These are phyloP conservation scores for Chlorella sorokiniana DNA, from an alignment of 139 green algal genomes.

Conservation along the genomic window DNA sequence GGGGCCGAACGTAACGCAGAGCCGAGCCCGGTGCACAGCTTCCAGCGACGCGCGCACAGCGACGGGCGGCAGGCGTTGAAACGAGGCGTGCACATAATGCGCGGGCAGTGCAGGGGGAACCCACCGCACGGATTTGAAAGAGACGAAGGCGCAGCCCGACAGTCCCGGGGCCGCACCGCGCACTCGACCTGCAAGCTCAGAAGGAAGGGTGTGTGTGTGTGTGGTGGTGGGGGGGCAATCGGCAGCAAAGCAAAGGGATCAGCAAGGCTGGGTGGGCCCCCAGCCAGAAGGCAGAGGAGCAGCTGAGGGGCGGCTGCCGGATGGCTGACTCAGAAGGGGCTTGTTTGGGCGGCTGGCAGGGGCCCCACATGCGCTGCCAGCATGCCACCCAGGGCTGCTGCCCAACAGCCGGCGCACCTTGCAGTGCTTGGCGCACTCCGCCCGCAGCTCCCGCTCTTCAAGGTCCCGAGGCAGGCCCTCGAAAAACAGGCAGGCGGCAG, in stretches of 20 bases:
- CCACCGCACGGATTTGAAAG: slow-evolving; percentile 41
- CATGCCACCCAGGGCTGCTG: no score
- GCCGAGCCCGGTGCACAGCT: no score
- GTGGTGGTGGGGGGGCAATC: no score
- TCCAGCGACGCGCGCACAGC: no score
- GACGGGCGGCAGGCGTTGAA: not conserved
- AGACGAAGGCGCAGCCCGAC: slow-evolving; percentile 32
- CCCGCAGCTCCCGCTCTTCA: slow-evolving; percentile 27
- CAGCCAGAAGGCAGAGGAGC: not conserved
- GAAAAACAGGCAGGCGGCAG: slow-evolving; percentile 46
- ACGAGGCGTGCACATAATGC: not conserved
- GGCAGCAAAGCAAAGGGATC: no score
- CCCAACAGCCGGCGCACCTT: not conserved
- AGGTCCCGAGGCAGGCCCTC: slow-evolving; percentile 33
- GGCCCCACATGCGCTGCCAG: no score
- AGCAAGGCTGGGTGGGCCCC: no score
- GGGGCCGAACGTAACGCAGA: no score
- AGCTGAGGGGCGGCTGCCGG: no score
- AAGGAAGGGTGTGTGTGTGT: no score
- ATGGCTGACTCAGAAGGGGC: no score
- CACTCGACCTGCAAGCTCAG: slow-evolving; percentile 16
- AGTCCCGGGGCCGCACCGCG: slow-evolving; percentile 23
- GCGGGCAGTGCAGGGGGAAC: not conserved
- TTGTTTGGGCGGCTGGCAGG: no score
- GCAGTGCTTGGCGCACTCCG: slow-evolving; percentile 18